These are phyloP conservation scores for Pyrenula aspistea DNA, from an alignment of 495 filamentous ascomycete species.

Conservation along the genomic window DNA sequence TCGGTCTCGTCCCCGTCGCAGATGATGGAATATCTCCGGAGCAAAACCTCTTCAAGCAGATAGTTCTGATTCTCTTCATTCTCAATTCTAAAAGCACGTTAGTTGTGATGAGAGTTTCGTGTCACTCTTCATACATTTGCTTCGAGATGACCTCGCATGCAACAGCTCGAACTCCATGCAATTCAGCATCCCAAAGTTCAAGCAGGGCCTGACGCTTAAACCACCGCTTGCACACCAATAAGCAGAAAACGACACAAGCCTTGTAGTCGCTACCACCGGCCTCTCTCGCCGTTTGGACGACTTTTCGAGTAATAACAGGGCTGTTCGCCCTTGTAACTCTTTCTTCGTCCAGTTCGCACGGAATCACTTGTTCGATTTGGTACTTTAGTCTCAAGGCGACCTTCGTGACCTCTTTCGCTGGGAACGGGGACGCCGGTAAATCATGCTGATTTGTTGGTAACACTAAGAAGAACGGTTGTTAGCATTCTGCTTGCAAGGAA, in stretches of 20 bases:
- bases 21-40: constrained; percentile 82
- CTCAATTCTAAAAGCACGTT: constrained; percentile 51
- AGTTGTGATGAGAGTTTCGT: background rate
- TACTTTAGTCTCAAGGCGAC: constrained; percentile 81
- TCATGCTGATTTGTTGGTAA: constrained; percentile 49
- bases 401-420: constrained; percentile 65
- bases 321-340: constrained; percentile 69
- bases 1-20: constrained; percentile 55
- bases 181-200: constrained; percentile 84
- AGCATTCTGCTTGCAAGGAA: background rate
- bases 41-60: constrained; percentile 68
- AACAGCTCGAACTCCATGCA: constrained; percentile 64
- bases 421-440: constrained; percentile 45
- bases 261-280: constrained; percentile 67
- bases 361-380: constrained; percentile 77
- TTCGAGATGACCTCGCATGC: constrained; percentile 98
- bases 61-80: constrained; percentile 61
- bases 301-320: constrained; percentile 65
- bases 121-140: constrained; percentile 41
- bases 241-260: constrained; percentile 71
- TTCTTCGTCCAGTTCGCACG: constrained; percentile 69
- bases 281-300: constrained; percentile 63
- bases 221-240: constrained; percentile 85
- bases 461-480: constrained; percentile 17
- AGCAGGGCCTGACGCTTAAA: constrained; percentile 68